Evolutionary conservation across 441 rosid species (phyloP), one percentile per base, ranked within the genome.

Genomic region (Populus hybrid): DNA sequence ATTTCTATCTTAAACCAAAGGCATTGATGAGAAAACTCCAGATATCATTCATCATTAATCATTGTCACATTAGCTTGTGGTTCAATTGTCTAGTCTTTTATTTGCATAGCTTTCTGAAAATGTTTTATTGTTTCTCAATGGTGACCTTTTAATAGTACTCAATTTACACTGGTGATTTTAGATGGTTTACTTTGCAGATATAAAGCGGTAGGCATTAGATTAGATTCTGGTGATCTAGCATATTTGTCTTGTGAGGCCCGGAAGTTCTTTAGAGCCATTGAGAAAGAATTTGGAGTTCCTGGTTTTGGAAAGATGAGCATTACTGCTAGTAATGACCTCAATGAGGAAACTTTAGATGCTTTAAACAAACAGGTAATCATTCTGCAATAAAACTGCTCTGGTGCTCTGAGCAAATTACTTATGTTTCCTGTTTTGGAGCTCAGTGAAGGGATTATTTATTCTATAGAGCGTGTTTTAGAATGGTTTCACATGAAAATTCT

Each of bases 291-390:
- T 74, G 88, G 82, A 20, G 83, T 93, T 32, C 70, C 83, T 63
- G 94, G 86, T 74, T 95, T 95, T 79, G 98, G 88, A 80, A 90
- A 92, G 85, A 95, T 67, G 75, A 76, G 73, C 69, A 89, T 95
- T 70, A 90, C 95, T 78, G 99, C 99, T 26, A 95, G 99, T 84
- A 95, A 94, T 84, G 99, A 95, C 88, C 88, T 95, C 73, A 95
- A 95, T 46, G 98, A 95, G 83, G 99, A 95, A 86, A 95, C 99
- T 65, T 84, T 95, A 26, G 99, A 95, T 73, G 99, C 97, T 73
- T 80, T 95, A 77, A 94, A 94, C 85, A 95, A 95, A 82, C 99
- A 95, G 91, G 99, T 92, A 75, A 78, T 61, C 28, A 59, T 81
- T 46, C 57, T 5, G 57, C 24, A 9, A 24, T 4, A 68, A 50